Base-by-base conservation (phyloP, 176 grass and related monocot species). In the Secale cereale region DNA sequence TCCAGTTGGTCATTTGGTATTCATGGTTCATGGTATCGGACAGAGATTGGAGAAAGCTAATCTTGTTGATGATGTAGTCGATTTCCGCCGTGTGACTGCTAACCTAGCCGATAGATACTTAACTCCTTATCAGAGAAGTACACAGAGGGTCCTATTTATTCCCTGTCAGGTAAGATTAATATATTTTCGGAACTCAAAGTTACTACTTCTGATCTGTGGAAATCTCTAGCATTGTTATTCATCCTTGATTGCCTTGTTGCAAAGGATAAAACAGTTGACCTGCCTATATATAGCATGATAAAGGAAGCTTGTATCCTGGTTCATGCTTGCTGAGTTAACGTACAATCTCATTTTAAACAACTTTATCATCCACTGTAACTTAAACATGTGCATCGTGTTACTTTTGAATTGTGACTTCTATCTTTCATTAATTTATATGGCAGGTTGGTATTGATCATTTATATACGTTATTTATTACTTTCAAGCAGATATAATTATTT, bases 1-100 rank as follows among this genome's bases (percentile, higher is more conserved):
- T 75, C 97, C 97, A 73, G 93, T 98, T 88, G 88, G 93, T 76
- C 97, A 98, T 87, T 54, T 98, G 16, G 97, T 98, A 82, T 98
- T 98, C 77, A 98, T 98, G 97, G 86, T 98, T 92, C 97, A 98
- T 80, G 97, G 97, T 66, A 98, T 98, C 20, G 97, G 97, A 25
- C 97, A 98, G 41, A 95, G 97, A 73, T 85, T 98, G 84, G 86
- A 98, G 89, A 98, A 95, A 87, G 97, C 97, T 85, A 98, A 98
- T 78, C 90, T 98, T 71, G 93, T 98, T 33, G 97, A 98, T 89
- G 97, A 98, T 91, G 97, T 98, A 79, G 93, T 92, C 8, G 93
- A 98, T 92, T 98, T 98, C 37, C 91, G 93, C 50, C 86, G 93
- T 48, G 68, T 95, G 80, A 91, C 97, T 60, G 78, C 91, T 62